These are phyloP conservation scores for Eremothecium gossypii DNA, from an alignment of 1,139 yeast species.

Conservation along the genomic window DNA sequence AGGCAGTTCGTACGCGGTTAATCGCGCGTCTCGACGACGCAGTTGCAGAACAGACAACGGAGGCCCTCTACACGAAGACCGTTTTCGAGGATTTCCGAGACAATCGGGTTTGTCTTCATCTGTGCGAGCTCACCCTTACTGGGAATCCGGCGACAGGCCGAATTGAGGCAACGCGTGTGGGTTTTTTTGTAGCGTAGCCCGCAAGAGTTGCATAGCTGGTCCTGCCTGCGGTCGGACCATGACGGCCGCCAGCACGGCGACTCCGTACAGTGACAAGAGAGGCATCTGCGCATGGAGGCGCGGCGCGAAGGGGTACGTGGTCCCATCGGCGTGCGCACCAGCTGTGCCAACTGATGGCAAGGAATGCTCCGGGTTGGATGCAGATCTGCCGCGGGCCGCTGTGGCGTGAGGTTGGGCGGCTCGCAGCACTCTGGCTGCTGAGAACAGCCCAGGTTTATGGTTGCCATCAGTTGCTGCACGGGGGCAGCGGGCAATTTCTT, in stretches of 20 bases:
- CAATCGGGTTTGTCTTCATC: conserved; percentile 46
- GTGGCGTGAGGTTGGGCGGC: conserved; percentile 2
- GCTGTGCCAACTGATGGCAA: background rate
- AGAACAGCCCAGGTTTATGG: too few species aligned
- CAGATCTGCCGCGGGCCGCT: conserved; percentile 7
- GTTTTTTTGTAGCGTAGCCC: conserved; percentile 93
- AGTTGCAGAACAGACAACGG: conserved; percentile 26
- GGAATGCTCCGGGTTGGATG: background rate
- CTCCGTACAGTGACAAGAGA: conserved; percentile 84
- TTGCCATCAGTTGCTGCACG: background rate
- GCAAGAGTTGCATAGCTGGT: conserved; percentile 93
- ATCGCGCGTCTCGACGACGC: conserved; percentile 20
- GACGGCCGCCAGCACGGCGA: conserved; percentile 99
- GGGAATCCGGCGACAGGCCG: conserved; percentile 75
- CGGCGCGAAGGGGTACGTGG: conserved; percentile 6
- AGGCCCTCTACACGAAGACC: conserved; percentile 17
- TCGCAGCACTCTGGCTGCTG: too few species aligned
- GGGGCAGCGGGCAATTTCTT: background rate
- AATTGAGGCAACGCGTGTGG: conserved; percentile 76
- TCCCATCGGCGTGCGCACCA: background rate
- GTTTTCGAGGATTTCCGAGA: conserved; percentile 7
- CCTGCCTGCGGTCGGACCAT: conserved; percentile 73
- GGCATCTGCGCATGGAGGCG: conserved; percentile 46
- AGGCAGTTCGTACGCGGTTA: background rate
- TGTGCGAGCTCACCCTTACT: conserved; percentile 93